These are phyloP conservation scores for Fagus sylvatica DNA, from an alignment of 306 rosid genomes.

Conservation along the genomic window DNA sequence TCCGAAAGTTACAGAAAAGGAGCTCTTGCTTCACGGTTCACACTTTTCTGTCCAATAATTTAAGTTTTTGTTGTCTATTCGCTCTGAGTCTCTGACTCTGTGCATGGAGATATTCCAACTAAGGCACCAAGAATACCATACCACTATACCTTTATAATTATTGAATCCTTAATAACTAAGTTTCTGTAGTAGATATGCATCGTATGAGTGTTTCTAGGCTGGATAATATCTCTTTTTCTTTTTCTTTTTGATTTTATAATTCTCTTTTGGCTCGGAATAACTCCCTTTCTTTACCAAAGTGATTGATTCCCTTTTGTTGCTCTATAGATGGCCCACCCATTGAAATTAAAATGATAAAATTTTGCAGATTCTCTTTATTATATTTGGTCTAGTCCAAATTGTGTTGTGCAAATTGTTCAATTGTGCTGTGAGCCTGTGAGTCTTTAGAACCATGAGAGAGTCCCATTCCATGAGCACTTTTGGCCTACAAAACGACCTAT, in stretches of 20 bases:
- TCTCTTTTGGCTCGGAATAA: not conserved
- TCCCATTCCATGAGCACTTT: not conserved
- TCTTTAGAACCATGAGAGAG: not conserved
- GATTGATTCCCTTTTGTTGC: conserved; percentile 24
- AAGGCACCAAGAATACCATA: conserved; percentile 17
- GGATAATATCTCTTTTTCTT: conserved; percentile 42
- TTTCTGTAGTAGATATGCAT: conserved; percentile 26
- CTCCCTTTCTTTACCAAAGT: conserved; percentile 26
- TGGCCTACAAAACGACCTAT: not conserved
- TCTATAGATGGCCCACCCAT: conserved; percentile 16
- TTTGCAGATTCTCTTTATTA: not conserved
- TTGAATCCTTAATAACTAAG: conserved; percentile 65
- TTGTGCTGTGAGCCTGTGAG: not conserved
- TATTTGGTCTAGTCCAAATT: not conserved
- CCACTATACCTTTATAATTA: conserved; percentile 31
- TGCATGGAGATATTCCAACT: conserved; percentile 28
- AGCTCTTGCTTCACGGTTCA: not conserved
- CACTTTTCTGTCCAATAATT: conserved; percentile 23
- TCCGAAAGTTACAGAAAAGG: conserved; percentile 33
- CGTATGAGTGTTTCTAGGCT: conserved; percentile 57
- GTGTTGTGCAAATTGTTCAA: not conserved
- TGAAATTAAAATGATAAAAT: not conserved
- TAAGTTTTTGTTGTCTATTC: conserved; percentile 9
- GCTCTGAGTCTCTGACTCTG: not conserved
- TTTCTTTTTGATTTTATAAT: not conserved